Conservation (phyloP, 2,329 filamentous ascomycete genomes). For the Fusarium subglutinans region DNA sequence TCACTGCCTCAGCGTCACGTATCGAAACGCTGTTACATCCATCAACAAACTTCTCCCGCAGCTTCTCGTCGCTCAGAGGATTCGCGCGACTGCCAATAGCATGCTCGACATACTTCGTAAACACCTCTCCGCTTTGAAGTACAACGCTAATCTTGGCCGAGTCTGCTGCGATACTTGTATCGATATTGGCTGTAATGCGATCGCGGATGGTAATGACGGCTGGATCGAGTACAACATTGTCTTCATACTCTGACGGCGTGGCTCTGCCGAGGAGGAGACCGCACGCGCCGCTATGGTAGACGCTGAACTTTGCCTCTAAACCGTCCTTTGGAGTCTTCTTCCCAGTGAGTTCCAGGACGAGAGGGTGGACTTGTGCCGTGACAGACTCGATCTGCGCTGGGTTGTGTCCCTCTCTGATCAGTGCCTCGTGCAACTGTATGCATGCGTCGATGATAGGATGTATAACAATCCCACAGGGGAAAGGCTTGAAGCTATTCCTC, state of each 20-base stretch:
- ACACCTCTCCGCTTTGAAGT: not conserved
- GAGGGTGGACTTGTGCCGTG: not conserved
- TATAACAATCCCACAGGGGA: not conserved
- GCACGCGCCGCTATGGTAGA: slow-evolving; percentile 1
- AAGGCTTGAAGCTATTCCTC: slow-evolving; percentile 2
- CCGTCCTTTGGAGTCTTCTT: slow-evolving; percentile 1
- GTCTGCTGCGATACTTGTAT: not conserved
- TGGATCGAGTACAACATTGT: not conserved
- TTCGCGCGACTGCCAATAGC: not conserved
- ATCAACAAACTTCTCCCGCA: not conserved
- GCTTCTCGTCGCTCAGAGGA: not conserved
- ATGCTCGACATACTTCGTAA: not conserved
- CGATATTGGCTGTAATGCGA: not conserved
- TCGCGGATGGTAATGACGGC: not conserved
- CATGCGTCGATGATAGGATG: not conserved
- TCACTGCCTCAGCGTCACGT: not conserved
- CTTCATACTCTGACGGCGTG: not conserved
- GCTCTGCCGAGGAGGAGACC: not conserved
- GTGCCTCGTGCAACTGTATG: not conserved
- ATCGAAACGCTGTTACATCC: not conserved
- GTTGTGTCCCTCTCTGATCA: not conserved
- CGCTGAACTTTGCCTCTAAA: slow-evolving; percentile 1
- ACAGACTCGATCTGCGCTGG: not conserved
- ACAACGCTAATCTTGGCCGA: not conserved
- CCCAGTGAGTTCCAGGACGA: not conserved